Evolutionary conservation across 179 eudicot species (phyloP).

Genomic region (Patellifolia procumbens): DNA sequence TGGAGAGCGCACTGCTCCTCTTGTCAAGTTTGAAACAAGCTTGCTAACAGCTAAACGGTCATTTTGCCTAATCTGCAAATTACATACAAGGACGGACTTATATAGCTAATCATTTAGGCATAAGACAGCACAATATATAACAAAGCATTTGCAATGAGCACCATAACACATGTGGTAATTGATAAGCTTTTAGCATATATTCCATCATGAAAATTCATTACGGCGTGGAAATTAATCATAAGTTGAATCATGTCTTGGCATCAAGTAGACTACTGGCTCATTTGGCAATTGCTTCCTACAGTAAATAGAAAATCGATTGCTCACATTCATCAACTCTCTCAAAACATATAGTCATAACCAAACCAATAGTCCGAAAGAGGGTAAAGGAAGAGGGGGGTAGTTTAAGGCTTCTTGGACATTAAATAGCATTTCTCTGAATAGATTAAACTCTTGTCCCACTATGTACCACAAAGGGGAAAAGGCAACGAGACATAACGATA

Average conservation of each 20-base stretch:
- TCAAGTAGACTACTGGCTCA: background rate
- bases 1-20: slow-evolving; percentile 91
- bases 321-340: background rate
- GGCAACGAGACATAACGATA: background rate
- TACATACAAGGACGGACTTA: slow-evolving; percentile 11
- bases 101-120: background rate
- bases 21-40: slow-evolving; percentile 87
- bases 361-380: background rate
- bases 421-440: background rate
- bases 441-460: background rate
- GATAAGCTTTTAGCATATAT: background rate
- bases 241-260: background rate
- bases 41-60: slow-evolving; percentile 96
- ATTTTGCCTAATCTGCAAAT: slow-evolving; percentile 81
- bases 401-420: background rate
- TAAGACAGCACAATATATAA: background rate
- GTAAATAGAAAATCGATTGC: background rate
- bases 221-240: background rate
- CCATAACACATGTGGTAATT: background rate
- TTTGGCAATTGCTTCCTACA: background rate
- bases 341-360: background rate
- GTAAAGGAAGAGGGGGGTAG: background rate
- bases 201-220: background rate
- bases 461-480: background rate
- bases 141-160: background rate